Percentiles rank a stretch among this genome's conserved stretches.
phyloP scores from a whole-genome alignment of 2,329 filamentous ascomycete species.

The Apiospora koreana region DNA sequence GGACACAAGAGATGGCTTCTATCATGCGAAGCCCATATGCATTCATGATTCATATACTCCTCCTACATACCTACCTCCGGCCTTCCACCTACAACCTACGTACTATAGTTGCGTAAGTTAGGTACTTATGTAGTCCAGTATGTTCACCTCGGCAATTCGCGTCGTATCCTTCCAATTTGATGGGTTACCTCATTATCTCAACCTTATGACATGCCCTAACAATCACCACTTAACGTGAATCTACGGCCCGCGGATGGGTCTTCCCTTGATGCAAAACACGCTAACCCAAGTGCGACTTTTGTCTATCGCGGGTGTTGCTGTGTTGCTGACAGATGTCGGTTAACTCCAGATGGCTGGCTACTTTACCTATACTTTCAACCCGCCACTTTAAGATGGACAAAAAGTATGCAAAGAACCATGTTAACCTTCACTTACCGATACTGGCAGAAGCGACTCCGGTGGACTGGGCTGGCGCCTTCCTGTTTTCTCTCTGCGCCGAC shows the following conservation, averaged over 20 bases:
- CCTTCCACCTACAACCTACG: background rate
- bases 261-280: background rate
- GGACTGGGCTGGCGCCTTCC: background rate
- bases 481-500: background rate
- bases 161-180: background rate
- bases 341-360: background rate
- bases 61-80: background rate
- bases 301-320: background rate
- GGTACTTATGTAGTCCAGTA: background rate
- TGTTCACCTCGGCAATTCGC: background rate
- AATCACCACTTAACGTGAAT: background rate
- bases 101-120: background rate
- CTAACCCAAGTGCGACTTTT: background rate
- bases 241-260: background rate
- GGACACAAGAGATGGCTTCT: background rate
- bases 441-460: background rate
- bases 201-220: background rate
- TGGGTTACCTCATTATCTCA: no score
- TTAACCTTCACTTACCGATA: background rate
- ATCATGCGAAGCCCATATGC: background rate
- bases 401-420: background rate
- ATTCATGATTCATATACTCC: background rate
- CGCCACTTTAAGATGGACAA: background rate
- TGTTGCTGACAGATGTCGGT: slow-evolving; percentile 2
- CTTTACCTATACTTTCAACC: background rate